Evolutionary conservation across 495 filamentous ascomycete genomes (phyloP).

Genomic region (Podospora bellae-mahoneyi): DNA sequence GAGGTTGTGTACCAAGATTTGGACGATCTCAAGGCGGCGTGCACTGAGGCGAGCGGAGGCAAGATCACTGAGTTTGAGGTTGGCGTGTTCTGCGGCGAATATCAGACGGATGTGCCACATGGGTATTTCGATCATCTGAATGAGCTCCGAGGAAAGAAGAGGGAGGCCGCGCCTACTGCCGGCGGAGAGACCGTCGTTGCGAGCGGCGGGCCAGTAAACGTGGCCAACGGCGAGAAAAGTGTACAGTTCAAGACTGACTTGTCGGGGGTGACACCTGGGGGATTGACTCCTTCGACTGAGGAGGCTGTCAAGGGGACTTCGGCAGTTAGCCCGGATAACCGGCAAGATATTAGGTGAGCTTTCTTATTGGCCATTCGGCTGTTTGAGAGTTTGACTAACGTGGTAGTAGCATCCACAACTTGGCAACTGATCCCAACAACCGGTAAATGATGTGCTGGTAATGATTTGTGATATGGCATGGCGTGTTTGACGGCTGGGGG

Average conservation of each 20-base stretch:
- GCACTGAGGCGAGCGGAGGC: slow-evolving; percentile 61
- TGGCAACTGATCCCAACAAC: not conserved
- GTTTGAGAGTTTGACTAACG: not conserved
- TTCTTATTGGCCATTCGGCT: not conserved
- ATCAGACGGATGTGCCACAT: slow-evolving; percentile 78
- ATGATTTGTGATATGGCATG: not conserved
- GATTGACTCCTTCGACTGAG: not conserved
- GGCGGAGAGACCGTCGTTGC: slow-evolving; percentile 8
- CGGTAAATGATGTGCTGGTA: not conserved
- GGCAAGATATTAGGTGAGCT: slow-evolving; percentile 34
- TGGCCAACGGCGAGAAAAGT: slow-evolving; percentile 9
- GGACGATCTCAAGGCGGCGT: slow-evolving; percentile 77
- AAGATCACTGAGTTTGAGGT: slow-evolving; percentile 71
- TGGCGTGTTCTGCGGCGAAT: slow-evolving; percentile 93
- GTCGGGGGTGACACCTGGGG: slow-evolving; percentile 4
- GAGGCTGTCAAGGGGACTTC: slow-evolving; percentile 3
- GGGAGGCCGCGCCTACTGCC: slow-evolving; percentile 29
- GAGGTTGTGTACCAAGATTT: slow-evolving; percentile 86
- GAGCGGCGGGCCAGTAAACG: slow-evolving; percentile 28
- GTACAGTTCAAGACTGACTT: not conserved
- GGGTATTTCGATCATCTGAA: slow-evolving; percentile 88
- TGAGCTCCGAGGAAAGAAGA: slow-evolving; percentile 67
- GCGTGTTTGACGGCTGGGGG: not conserved
- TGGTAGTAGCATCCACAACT: slow-evolving; percentile 3
- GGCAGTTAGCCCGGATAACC: slow-evolving; percentile 23